Base-by-base conservation (phyloP, 495 filamentous ascomycete species). In the Lasiosphaeria hispida region DNA sequence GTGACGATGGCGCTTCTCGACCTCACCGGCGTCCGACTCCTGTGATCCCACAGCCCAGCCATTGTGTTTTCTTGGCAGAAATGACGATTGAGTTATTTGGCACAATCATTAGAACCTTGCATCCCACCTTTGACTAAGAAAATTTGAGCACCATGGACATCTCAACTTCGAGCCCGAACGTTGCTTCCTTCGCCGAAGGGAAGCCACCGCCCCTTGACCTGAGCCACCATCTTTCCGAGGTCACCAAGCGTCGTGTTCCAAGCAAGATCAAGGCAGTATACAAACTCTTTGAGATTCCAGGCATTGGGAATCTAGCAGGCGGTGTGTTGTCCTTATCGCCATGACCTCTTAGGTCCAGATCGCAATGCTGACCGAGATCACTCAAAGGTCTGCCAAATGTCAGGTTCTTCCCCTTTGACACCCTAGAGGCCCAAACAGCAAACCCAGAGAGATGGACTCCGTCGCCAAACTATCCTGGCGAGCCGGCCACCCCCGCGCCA, bases 341-440 rank as follows among this genome's bases (percentile, higher is more conserved):
- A 13, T 55, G 39, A 61, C 45, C 47, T 57, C 44, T 51, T 19
- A n/a, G n/a, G n/a, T n/a, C 5, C 13, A 3, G 33, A 48, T 3
- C 23, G 33, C 3, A 45, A 36, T 33, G 34, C 7, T 43, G 3
- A 51, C 35, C 40, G 39, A 5, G 23, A 30, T 30, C 23, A 30
- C 23, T 30, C 48, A 15, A 64, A 92, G 89, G 89, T 48, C 81
- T 95, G 11, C 92, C 92, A 17, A 87, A 91, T 69, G 72, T 83
- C 11, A 81, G 80, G 35, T 90, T 90, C 72, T 96, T 97, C 67
- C 92, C 92, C 13, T 96, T 88, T 69, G 91, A 96, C 56, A 95
- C 90, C 0, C 83, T 96, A 30, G 90, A 93, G 70, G 88, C 90
- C n/a, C 82, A 86, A 56, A 80, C 83, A 51, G 90, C 91, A 10